Evolutionary conservation across 192 early-diverging fungal species (phyloP), one percentile per base, ranked within the genome.

Genomic region (Glomus cerebriforme): DNA sequence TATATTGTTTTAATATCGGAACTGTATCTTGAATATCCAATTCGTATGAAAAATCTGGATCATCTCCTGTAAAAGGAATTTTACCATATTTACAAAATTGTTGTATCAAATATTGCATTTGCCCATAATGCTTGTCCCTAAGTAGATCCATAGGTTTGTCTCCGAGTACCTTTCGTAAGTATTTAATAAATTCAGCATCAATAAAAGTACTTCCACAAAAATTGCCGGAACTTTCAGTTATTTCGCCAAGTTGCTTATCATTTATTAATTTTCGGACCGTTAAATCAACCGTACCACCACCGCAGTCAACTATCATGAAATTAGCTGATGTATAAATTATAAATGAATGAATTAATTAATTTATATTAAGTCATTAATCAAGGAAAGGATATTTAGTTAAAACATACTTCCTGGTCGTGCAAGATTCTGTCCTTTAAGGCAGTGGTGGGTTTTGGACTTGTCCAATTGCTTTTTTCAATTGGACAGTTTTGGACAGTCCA

Each of bases 251-350:
- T 73, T 73, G 29, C 1, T 47, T 9, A 22, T 35, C 26, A 7
- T 27, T 27, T 0, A 37, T 37, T 37, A 37, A 37, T 6, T 37
- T 37, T 0, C 37, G 37, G 8, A 7, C 8, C 8, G 37, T 37
- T 37, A 37, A 37, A 37, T 37, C 37, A 7, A 89, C 88, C 7
- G 88, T 89, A 66, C 88, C 88, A 64, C 88, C 88, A 78, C 88
- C 88, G 31, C 85, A 86, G 81, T 89, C 88, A 72, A 85, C 86
- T 58, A 89, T 84, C 86, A 89, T 87, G 62, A 89, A 89, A 8
- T 83, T 83, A 31, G 85, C 82, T 72, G 6, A n/a, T 24, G n/a
- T 9, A 31, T 8, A 54, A 29, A n/a, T n/a, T n/a, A 4, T 58
- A 15, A 58, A 17, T n/a, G n/a, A 49, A n/a, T 71, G 0, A 72